These are phyloP conservation scores for Cyclotella sp. DNA, from an alignment of 108 stramenopile genomes.

Conservation along the genomic window DNA sequence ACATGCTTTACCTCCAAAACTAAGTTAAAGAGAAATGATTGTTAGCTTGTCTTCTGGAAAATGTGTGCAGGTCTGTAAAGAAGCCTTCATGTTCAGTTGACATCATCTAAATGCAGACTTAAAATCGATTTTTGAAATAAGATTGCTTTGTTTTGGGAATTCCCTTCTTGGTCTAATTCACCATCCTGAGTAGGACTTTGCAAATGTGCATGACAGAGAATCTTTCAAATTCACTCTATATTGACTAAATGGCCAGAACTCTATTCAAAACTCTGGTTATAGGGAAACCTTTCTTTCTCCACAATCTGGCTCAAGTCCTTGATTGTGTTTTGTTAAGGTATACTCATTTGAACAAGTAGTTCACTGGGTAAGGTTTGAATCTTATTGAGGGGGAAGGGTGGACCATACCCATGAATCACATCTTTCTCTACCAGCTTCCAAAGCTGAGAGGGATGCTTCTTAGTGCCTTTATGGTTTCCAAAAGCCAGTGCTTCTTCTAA, in stretches of 20 bases:
- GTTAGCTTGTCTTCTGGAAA: not conserved
- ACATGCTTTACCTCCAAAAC: too few species aligned
- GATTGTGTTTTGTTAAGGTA: too few species aligned
- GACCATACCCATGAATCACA: too few species aligned
- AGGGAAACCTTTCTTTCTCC: constrained; percentile 4
- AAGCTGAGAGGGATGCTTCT: too few species aligned
- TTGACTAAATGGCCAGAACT: not conserved
- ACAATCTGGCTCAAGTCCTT: too few species aligned
- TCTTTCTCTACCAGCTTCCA: too few species aligned
- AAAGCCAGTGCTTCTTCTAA: too few species aligned
- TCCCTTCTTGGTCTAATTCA: not conserved
- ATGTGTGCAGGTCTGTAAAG: constrained; percentile 10
- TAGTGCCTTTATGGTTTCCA: too few species aligned
- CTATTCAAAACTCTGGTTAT: not conserved
- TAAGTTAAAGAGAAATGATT: not conserved
- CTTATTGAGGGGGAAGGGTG: too few species aligned
- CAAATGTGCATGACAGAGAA: not conserved
- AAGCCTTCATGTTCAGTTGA: not conserved
- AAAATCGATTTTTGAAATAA: constrained; percentile 5
- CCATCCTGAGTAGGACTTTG: not conserved
- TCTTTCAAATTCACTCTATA: not conserved
- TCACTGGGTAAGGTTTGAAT: too few species aligned
- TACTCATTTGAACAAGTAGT: too few species aligned
- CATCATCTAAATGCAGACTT: constrained; percentile 1
- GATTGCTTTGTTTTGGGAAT: not conserved